phyloP scores from a whole-genome alignment of 495 filamentous ascomycete species.

The Xylaria palmicola region DNA sequence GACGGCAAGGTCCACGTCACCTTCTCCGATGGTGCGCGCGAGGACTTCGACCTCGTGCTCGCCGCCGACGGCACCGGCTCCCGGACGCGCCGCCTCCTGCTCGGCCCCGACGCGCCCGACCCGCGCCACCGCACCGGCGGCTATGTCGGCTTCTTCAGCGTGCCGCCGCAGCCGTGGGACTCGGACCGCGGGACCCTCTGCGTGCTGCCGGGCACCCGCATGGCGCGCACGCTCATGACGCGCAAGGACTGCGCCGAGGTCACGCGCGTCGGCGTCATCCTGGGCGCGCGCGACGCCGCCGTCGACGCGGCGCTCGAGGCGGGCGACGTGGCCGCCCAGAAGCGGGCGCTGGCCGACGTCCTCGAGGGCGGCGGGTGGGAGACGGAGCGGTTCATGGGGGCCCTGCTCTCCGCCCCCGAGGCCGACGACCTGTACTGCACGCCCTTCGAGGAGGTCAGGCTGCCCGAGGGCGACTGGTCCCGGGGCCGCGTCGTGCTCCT shows the following conservation, averaged over 20 bases:
- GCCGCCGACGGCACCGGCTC: constrained; percentile 52
- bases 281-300: constrained; percentile 8
- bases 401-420: constrained; percentile 7
- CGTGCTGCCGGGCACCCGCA: constrained; percentile 17
- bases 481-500: constrained; percentile 49
- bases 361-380: constrained; percentile 17
- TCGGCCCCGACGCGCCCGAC: constrained; percentile 25
- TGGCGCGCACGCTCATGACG: constrained; percentile 26
- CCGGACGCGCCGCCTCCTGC: constrained; percentile 37
- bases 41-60: constrained; percentile 49
- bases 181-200: constrained; percentile 17
- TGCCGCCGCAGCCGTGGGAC: constrained; percentile 28
- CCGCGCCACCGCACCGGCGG: constrained; percentile 26
- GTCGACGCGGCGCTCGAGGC: constrained; percentile 14
- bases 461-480: constrained; percentile 38
- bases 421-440: constrained; percentile 25
- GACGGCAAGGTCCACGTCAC: constrained; percentile 32
- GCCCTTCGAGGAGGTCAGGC: constrained; percentile 35
- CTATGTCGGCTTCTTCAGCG: constrained; percentile 42
- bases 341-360: constrained; percentile 11
- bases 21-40: constrained; percentile 36
- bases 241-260: constrained; percentile 26
- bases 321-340: constrained; percentile 15
- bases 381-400: constrained; percentile 14
- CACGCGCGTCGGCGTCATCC: constrained; percentile 29